These are phyloP conservation scores for Candida railenensis DNA, from an alignment of 805 yeast genomes.

Conservation along the genomic window DNA sequence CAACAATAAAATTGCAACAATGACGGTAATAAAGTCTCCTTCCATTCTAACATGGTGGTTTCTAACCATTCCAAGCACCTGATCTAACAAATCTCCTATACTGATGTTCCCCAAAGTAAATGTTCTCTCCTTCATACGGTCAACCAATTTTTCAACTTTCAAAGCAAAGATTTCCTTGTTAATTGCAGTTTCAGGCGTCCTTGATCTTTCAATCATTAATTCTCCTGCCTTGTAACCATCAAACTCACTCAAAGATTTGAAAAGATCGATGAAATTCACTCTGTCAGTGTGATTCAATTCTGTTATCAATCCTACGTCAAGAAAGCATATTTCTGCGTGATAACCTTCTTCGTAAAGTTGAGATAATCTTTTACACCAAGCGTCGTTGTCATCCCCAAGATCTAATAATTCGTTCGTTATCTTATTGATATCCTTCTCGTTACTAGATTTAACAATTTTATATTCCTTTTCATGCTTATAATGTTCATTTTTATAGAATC, in stretches of 20 bases:
- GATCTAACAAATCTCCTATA: slow-evolving; percentile 86
- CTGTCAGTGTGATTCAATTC: slow-evolving; percentile 78
- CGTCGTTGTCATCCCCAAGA: slow-evolving; percentile 31
- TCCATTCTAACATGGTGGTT: slow-evolving; percentile 96
- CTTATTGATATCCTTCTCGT: slow-evolving; percentile 46
- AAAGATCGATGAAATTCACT: slow-evolving; percentile 82
- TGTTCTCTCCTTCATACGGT: slow-evolving; percentile 78
- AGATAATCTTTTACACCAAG: slow-evolving; percentile 48
- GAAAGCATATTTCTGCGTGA: slow-evolving; percentile 82
- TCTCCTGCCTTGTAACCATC: slow-evolving; percentile 96
- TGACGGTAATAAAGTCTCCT: slow-evolving; percentile 92
- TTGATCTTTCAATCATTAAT: slow-evolving; percentile 89
- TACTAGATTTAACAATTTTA: slow-evolving; percentile 39
- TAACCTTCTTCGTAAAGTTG: slow-evolving; percentile 55
- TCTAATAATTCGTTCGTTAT: slow-evolving; percentile 41
- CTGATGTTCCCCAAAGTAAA: slow-evolving; percentile 90
- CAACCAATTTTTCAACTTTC: slow-evolving; percentile 81
- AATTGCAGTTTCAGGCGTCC: slow-evolving; percentile 90
- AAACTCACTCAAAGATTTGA: slow-evolving; percentile 83
- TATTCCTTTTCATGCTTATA: slow-evolving; percentile 43
- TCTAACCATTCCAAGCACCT: slow-evolving; percentile 87
- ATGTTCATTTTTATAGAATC: slow-evolving; percentile 56
- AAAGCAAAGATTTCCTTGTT: slow-evolving; percentile 83
- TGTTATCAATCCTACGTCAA: slow-evolving; percentile 93
- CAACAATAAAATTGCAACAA: slow-evolving; percentile 85